Evolutionary conservation across 352 stramenopile species (phyloP).

Genomic region (Albugo candida): DNA sequence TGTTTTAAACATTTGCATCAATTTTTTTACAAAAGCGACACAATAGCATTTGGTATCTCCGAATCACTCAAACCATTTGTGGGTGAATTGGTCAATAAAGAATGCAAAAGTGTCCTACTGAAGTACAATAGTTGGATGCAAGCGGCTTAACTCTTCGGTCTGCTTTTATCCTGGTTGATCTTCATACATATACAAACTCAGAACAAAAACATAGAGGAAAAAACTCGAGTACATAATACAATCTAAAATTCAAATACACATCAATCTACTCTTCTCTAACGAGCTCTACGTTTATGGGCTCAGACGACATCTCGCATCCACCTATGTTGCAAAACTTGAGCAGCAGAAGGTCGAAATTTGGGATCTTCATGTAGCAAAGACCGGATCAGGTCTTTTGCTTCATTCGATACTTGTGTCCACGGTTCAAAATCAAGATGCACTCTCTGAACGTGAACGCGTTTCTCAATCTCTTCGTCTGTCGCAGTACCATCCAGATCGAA

Average conservation of each 20-base stretch:
- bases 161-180: conserved; percentile 58
- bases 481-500: conserved; percentile 81
- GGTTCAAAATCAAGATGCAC: conserved; percentile 30
- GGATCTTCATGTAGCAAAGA: conserved; percentile 77
- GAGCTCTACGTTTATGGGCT: not conserved
- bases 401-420: conserved; percentile 56
- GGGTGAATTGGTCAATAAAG: conserved; percentile 14
- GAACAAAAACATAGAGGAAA: conserved; percentile 2
- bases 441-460: conserved; percentile 32
- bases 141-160: conserved; percentile 18
- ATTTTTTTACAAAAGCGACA: not conserved
- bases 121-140: conserved; percentile 52
- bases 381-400: conserved; percentile 80
- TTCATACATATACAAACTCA: conserved; percentile 25
- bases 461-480: conserved; percentile 71
- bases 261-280: not conserved
- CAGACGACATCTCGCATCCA: conserved; percentile 36
- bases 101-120: conserved; percentile 39
- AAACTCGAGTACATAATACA: not conserved
- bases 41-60: conserved; percentile 74
- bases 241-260: not conserved
- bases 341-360: conserved; percentile 58
- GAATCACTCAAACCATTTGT: conserved; percentile 28
- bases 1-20: not conserved
- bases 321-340: conserved; percentile 81